These are phyloP conservation scores for Bipolaris cookei DNA, from an alignment of 2,329 filamentous ascomycete species.

Conservation along the genomic window DNA sequence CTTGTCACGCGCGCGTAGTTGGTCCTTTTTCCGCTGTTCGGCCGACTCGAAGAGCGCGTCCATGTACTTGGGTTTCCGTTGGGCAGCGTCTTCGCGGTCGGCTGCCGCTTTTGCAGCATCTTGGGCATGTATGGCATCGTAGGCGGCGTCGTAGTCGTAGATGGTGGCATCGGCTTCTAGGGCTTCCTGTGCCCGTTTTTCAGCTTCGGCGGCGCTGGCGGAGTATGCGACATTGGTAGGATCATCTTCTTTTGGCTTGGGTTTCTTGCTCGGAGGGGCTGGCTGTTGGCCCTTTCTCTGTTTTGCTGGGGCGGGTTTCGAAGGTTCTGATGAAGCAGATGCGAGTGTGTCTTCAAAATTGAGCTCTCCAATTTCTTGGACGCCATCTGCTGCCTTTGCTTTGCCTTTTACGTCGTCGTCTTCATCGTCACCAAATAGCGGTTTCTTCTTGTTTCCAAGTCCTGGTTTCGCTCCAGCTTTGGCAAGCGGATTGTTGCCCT, in stretches of 20 bases:
- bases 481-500: conserved; percentile 41
- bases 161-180: conserved; percentile 73
- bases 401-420: conserved; percentile 57
- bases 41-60: conserved; percentile 73
- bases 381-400: conserved; percentile 46
- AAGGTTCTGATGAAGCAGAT: conserved; percentile 25
- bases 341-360: conserved; percentile 63
- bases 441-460: conserved; percentile 39
- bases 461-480: conserved; percentile 30
- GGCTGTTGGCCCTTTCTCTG: conserved; percentile 45
- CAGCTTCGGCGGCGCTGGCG: conserved; percentile 67
- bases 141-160: conserved; percentile 85
- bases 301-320: conserved; percentile 40
- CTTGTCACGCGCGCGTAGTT: conserved; percentile 79
- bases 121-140: conserved; percentile 72
- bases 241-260: conserved; percentile 39
- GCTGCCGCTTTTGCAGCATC: conserved; percentile 63
- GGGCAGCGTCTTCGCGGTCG: conserved; percentile 60
- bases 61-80: conserved; percentile 80
- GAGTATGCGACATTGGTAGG: conserved; percentile 64
- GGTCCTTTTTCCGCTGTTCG: conserved; percentile 77
- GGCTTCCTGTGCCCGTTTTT: conserved; percentile 69
- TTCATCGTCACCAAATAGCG: conserved; percentile 60
- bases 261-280: conserved; percentile 49
- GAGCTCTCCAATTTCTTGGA: conserved; percentile 63